A percentile compares a stretch with the other conserved stretches of the same genome.
Conservation (phyloP, 805 yeast genomes). For the Cyberlindnera japonica region DNA sequence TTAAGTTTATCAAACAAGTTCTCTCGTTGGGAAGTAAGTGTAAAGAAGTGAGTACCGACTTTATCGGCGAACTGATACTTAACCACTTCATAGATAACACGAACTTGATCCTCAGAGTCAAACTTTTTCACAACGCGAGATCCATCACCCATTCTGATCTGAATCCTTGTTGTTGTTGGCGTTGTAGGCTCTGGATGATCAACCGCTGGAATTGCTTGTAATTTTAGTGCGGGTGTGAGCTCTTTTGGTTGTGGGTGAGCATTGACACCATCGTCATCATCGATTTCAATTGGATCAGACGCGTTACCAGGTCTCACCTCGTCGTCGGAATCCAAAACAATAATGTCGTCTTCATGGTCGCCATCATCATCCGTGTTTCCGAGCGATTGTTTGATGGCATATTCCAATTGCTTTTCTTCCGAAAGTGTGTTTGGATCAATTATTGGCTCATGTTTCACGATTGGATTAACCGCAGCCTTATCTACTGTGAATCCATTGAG, state of each 20-base stretch:
- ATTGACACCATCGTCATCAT: constrained; percentile 16
- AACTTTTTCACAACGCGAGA: constrained; percentile 73
- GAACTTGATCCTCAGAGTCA: constrained; percentile 52
- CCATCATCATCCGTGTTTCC: constrained; percentile 16
- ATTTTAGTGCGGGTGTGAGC: constrained; percentile 39
- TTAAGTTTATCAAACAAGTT: constrained; percentile 53
- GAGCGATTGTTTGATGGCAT: constrained; percentile 70
- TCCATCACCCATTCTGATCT: constrained; percentile 88
- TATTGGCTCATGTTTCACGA: constrained; percentile 53
- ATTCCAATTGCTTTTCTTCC: constrained; percentile 80
- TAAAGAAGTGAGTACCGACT: constrained; percentile 43
- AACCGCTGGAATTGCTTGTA: constrained; percentile 46
- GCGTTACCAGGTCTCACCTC: constrained; percentile 22
- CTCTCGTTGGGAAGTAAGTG: constrained; percentile 38
- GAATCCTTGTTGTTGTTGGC: constrained; percentile 51
- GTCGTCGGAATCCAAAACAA: constrained; percentile 17
- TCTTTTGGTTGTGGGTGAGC: constrained; percentile 14
- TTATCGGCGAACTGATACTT: constrained; percentile 50
- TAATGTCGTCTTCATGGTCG: neutral
- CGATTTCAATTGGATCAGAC: constrained; percentile 25
- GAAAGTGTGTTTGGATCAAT: constrained; percentile 63
- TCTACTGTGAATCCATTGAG: constrained; percentile 60
- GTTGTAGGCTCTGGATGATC: constrained; percentile 62
- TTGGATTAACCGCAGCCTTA: constrained; percentile 61
- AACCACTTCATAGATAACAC: constrained; percentile 57